Evolutionary conservation across 306 rosid genomes (phyloP).

Genomic region (Herpetospermum pedunculosum): DNA sequence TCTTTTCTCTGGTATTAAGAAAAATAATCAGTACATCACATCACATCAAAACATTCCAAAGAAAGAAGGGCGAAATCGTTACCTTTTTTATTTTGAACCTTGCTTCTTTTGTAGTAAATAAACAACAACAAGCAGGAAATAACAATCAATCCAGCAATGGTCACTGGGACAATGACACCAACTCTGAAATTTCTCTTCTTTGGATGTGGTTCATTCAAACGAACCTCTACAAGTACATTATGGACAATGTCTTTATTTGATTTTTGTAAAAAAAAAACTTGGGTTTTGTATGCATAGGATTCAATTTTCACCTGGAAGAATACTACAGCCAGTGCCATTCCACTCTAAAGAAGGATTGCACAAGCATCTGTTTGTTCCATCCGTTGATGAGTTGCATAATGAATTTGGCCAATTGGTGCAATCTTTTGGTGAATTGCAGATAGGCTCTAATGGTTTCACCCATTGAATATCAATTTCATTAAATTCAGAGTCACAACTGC

Average conservation of each 20-base stretch:
- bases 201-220: not conserved
- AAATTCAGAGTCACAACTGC: not conserved
- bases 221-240: not conserved
- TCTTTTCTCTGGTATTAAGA: not conserved
- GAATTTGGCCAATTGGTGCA: constrained; percentile 30
- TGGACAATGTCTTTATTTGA: not conserved
- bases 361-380: constrained; percentile 17
- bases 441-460: constrained; percentile 16
- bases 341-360: constrained; percentile 18
- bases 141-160: not conserved
- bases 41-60: not conserved
- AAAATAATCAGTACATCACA: not conserved
- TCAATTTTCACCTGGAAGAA: not conserved
- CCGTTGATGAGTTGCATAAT: constrained; percentile 9
- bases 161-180: not conserved
- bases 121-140: not conserved
- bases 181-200: not conserved
- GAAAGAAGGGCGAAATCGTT: not conserved
- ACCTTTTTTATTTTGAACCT: not conserved
- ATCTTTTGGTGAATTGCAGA: constrained; percentile 2
- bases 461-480: constrained; percentile 14
- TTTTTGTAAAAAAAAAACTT: not conserved
- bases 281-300: not conserved
- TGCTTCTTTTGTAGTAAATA: not conserved
- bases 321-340: constrained; percentile 15